phyloP scores from a whole-genome alignment of 495 filamentous ascomycete genomes.

The Hypomontagnella monticulosa region DNA sequence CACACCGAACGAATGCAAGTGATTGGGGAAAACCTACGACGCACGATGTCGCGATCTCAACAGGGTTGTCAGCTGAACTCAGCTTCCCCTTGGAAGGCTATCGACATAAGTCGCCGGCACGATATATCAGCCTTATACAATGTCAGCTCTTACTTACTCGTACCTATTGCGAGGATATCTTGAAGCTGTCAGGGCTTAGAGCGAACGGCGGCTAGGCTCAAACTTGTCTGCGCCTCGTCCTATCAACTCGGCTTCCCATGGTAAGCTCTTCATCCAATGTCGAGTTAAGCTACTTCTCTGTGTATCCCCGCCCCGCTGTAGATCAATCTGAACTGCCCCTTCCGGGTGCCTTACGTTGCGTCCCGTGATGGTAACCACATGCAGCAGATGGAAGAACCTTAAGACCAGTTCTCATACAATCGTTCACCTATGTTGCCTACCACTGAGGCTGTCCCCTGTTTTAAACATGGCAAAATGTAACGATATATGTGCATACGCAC shows the following conservation, averaged over 20 bases:
- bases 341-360: neutral
- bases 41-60: neutral
- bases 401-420: neutral
- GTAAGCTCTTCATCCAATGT: too few species aligned
- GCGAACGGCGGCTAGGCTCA: too few species aligned
- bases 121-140: conserved; percentile 9
- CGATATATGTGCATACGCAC: too few species aligned
- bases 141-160: neutral
- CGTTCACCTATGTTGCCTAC: neutral
- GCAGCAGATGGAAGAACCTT: neutral
- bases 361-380: conserved; percentile 19
- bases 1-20: neutral
- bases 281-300: too few species aligned
- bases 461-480: too few species aligned
- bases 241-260: too few species aligned
- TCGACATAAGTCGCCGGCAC: neutral
- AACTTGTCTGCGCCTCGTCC: too few species aligned
- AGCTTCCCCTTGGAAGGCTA: neutral
- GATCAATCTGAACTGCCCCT: conserved; percentile 8
- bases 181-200: too few species aligned
- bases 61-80: conserved; percentile 18
- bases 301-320: neutral
- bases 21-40: conserved; percentile 1
- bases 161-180: too few species aligned
- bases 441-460: conserved; percentile 1